These are phyloP conservation scores for Daedaleopsis nitida DNA, from an alignment of 768 basidiomycete species.

Conservation along the genomic window DNA sequence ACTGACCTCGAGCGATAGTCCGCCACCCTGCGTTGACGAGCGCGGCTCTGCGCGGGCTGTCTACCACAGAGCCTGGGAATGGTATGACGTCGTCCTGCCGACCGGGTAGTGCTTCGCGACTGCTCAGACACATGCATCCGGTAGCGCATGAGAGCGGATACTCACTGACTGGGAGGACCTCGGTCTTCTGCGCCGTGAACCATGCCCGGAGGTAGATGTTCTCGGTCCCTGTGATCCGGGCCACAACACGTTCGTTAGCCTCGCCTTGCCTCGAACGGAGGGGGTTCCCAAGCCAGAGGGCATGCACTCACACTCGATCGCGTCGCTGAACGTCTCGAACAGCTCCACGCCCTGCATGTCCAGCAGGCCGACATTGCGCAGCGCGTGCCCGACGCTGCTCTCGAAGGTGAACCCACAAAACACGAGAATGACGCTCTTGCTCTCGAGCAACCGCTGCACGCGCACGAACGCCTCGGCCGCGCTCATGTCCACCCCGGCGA, in stretches of 20 bases:
- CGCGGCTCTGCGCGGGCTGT: constrained; percentile 67
- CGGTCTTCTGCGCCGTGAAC: constrained; percentile 67
- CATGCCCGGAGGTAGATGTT: constrained; percentile 87
- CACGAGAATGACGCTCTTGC: constrained; percentile 80
- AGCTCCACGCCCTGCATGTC: constrained; percentile 78
- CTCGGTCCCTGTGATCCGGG: constrained; percentile 74
- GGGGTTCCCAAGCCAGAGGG: neutral
- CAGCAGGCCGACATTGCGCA: constrained; percentile 79
- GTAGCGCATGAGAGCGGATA: constrained; percentile 20
- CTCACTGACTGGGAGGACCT: constrained; percentile 48
- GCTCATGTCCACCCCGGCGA: constrained; percentile 91
- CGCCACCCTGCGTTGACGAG: constrained; percentile 72
- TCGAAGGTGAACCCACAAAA: constrained; percentile 80
- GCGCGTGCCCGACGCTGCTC: constrained; percentile 67
- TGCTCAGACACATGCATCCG: constrained; percentile 2
- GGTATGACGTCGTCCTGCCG: constrained; percentile 54
- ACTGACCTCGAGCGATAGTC: constrained; percentile 63
- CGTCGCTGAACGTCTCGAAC: constrained; percentile 83
- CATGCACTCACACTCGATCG: constrained; percentile 78
- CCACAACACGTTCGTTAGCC: neutral
- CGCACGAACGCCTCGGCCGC: constrained; percentile 95
- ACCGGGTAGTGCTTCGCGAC: constrained; percentile 53
- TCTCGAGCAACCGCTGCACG: constrained; percentile 77
- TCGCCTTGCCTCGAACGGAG: neutral
- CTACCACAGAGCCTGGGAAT: constrained; percentile 45